phyloP scores from a whole-genome alignment of 257 asterid species.

The Prunella vulgaris region DNA sequence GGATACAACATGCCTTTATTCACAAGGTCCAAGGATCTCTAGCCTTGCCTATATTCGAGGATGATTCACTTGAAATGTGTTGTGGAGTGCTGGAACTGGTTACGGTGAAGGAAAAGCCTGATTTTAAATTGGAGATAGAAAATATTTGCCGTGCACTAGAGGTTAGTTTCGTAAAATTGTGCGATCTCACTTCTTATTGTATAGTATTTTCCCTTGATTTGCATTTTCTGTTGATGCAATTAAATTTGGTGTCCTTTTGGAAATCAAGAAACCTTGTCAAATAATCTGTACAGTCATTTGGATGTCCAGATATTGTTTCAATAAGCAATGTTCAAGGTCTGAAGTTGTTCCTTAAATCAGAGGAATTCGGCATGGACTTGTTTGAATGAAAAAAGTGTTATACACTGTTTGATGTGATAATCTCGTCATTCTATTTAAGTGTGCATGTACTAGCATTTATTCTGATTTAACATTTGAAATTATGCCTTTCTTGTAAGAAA shows the following conservation, averaged over 20 bases:
- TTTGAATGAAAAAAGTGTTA: neutral
- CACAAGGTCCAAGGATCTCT: conserved; percentile 70
- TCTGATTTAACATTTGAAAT: neutral
- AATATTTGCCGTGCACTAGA: conserved; percentile 49
- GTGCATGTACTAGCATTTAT: too few species aligned
- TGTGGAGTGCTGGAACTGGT: conserved; percentile 77
- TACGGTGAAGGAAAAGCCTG: conserved; percentile 40
- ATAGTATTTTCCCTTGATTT: neutral
- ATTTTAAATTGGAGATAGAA: conserved; percentile 60
- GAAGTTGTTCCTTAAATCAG: too few species aligned
- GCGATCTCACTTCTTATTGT: neutral
- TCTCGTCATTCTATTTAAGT: neutral
- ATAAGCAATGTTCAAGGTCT: too few species aligned
- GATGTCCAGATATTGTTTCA: neutral
- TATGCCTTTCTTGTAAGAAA: neutral
- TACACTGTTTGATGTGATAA: neutral
- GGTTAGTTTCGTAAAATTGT: conserved; percentile 36
- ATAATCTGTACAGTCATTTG: neutral
- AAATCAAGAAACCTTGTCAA: neutral
- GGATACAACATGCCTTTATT: conserved; percentile 53
- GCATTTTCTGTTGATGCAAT: neutral
- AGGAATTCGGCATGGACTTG: neutral
- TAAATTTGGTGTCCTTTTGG: neutral
- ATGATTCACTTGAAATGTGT: conserved; percentile 41
- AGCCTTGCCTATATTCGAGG: conserved; percentile 71